Conservation (phyloP, 352 stramenopile genomes). For the Phytophthora tentaculata region DNA sequence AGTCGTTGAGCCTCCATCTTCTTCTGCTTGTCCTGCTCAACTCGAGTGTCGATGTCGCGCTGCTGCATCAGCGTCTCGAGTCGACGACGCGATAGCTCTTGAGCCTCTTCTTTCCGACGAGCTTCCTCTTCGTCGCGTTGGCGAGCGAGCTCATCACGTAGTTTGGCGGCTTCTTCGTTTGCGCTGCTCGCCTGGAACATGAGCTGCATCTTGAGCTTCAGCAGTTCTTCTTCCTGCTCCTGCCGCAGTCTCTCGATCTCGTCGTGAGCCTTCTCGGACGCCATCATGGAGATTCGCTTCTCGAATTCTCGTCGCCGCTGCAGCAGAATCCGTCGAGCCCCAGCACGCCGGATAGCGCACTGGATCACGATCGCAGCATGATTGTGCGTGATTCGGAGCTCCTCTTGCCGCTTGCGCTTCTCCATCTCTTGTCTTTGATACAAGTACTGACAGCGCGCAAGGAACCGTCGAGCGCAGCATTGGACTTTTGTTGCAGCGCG, state of each 20-base stretch:
- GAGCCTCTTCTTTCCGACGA: constrained; percentile 52
- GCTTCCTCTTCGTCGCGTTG: constrained; percentile 57
- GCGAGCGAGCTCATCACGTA: constrained; percentile 50
- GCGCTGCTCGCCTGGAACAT: constrained; percentile 59
- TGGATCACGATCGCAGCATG: constrained; percentile 73
- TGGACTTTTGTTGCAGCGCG: constrained; percentile 76
- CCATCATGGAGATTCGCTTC: constrained; percentile 81
- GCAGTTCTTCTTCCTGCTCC: constrained; percentile 77
- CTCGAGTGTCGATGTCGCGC: constrained; percentile 45
- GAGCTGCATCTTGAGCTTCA: constrained; percentile 70
- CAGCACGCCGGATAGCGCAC: constrained; percentile 55
- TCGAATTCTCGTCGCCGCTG: constrained; percentile 74
- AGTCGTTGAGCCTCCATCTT: constrained; percentile 48
- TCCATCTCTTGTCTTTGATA: constrained; percentile 41
- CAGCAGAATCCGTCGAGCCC: constrained; percentile 47
- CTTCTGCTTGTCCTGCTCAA: constrained; percentile 43
- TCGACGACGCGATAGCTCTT: constrained; percentile 60
- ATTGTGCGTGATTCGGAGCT: constrained; percentile 41
- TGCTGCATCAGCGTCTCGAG: constrained; percentile 69
- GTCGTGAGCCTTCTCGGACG: constrained; percentile 78
- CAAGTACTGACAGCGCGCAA: constrained; percentile 48
- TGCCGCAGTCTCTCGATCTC: constrained; percentile 78
- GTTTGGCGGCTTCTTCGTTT: constrained; percentile 49
- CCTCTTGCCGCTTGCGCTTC: constrained; percentile 29
- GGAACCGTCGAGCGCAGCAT: constrained; percentile 61